Conservation (phyloP, 768 basidiomycete genomes). For the Coprinellus micaceus region DNA sequence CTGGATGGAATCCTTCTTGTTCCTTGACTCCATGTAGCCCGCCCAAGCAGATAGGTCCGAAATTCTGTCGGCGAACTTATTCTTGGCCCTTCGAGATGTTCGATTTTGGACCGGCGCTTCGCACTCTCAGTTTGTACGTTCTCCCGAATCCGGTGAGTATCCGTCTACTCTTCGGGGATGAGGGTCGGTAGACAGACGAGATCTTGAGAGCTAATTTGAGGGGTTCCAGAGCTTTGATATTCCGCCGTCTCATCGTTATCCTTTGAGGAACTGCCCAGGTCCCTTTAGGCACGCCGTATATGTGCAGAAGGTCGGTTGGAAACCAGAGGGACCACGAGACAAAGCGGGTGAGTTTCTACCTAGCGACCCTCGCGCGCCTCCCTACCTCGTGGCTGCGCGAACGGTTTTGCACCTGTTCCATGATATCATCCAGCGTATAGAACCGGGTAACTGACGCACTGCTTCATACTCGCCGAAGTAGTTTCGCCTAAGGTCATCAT, state of each 20-base stretch:
- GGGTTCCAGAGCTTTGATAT: background rate
- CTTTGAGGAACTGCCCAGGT: background rate
- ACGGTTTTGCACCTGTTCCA: too few species aligned
- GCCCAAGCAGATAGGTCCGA: background rate
- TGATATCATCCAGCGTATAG: too few species aligned
- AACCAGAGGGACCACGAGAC: background rate
- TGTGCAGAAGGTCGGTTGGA: too few species aligned
- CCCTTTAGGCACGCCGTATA: background rate
- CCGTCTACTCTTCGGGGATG: background rate
- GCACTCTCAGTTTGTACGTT: constrained; percentile 8
- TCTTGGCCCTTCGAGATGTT: background rate
- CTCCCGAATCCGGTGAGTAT: constrained; percentile 8
- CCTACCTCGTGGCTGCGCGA: too few species aligned
- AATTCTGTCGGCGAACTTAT: background rate
- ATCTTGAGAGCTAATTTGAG: background rate
- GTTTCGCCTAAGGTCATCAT: too few species aligned
- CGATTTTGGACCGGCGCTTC: background rate
- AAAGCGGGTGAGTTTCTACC: background rate
- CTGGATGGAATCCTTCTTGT: too few species aligned
- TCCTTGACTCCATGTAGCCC: background rate
- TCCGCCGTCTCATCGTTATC: background rate
- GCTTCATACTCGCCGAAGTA: too few species aligned
- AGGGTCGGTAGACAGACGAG: background rate
- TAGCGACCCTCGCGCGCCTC: too few species aligned
- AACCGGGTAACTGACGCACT: too few species aligned